Evolutionary conservation across 192 early-diverging fungal genomes (phyloP).

Genomic region (Linnemannia schmuckeri): DNA sequence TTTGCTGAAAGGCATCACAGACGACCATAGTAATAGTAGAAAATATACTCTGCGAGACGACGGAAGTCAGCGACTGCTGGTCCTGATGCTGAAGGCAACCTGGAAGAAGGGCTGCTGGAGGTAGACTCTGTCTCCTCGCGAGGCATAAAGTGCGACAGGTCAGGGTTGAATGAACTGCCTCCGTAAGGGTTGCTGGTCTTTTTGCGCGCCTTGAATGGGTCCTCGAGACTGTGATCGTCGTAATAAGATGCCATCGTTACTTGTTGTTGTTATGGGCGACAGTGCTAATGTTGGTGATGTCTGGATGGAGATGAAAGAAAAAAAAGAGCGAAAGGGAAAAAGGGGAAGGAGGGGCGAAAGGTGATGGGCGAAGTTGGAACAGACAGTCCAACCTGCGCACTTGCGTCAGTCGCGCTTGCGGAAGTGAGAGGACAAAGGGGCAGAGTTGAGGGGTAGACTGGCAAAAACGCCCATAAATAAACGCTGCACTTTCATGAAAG

Average conservation of each 20-base stretch:
- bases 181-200: constrained; percentile 4
- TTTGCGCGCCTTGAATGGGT: constrained; percentile 38
- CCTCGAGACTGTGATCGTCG: constrained; percentile 48
- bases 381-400: neutral
- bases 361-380: neutral
- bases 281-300: neutral
- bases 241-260: constrained; percentile 38
- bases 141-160: constrained; percentile 54
- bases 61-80: constrained; percentile 38
- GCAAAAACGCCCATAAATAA: no score
- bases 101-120: constrained; percentile 1
- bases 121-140: constrained; percentile 19
- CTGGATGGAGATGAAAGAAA: neutral
- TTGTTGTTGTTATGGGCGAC: neutral
- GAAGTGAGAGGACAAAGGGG: neutral
- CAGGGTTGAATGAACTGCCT: constrained; percentile 35
- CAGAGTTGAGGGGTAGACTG: neutral
- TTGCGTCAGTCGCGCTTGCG: neutral
- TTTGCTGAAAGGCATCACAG: neutral
- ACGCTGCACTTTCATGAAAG: no score
- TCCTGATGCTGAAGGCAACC: neutral
- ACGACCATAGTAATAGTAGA: neutral
- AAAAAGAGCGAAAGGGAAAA: neutral
- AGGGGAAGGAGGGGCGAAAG: neutral
- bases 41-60: constrained; percentile 42